Conservation (phyloP, 495 filamentous ascomycete genomes). For the Corynascus novoguineensis region DNA sequence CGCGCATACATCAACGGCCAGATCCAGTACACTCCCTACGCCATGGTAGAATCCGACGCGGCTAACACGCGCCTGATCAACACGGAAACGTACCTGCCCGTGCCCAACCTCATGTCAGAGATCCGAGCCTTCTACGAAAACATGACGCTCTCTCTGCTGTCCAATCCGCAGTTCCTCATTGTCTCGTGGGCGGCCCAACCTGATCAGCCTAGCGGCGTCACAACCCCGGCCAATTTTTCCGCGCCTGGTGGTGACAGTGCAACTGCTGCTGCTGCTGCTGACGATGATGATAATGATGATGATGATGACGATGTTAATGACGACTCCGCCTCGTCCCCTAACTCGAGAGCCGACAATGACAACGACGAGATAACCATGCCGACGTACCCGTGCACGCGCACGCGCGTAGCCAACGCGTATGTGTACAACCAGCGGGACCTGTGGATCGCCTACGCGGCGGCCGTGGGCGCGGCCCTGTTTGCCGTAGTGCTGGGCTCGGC, state of each 20-base stretch:
- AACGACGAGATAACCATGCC: slow-evolving; percentile 2
- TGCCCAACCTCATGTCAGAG: slow-evolving; percentile 12
- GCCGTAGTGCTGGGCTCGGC: slow-evolving; percentile 23
- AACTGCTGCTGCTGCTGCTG: too few species aligned
- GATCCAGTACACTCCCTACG: slow-evolving; percentile 17
- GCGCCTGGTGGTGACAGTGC: too few species aligned
- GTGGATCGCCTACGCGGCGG: slow-evolving; percentile 28
- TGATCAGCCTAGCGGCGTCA: slow-evolving; percentile 7
- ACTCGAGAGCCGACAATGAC: too few species aligned
- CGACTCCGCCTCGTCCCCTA: too few species aligned
- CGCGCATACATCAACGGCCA: slow-evolving; percentile 20
- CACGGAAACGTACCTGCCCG: slow-evolving; percentile 19
- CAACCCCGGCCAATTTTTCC: slow-evolving; percentile 1
- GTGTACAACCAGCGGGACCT: slow-evolving; percentile 22
- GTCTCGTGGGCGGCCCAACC: slow-evolving; percentile 25
- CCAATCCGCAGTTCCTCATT: slow-evolving; percentile 26
- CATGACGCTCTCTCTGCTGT: slow-evolving; percentile 26
- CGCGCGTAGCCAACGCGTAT: slow-evolving; percentile 24
- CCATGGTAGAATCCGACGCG: slow-evolving; percentile 13
- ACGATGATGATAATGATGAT: too few species aligned
- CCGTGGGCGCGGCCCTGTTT: slow-evolving; percentile 15
- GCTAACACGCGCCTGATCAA: slow-evolving; percentile 24
- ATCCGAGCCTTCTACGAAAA: slow-evolving; percentile 26
- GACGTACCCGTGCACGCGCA: slow-evolving; percentile 24
- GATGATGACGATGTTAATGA: too few species aligned